Evolutionary conservation across 2,329 filamentous ascomycete species (phyloP), one percentile per base, ranked within the genome.

Genomic region (Lachnellula subtilissima): DNA sequence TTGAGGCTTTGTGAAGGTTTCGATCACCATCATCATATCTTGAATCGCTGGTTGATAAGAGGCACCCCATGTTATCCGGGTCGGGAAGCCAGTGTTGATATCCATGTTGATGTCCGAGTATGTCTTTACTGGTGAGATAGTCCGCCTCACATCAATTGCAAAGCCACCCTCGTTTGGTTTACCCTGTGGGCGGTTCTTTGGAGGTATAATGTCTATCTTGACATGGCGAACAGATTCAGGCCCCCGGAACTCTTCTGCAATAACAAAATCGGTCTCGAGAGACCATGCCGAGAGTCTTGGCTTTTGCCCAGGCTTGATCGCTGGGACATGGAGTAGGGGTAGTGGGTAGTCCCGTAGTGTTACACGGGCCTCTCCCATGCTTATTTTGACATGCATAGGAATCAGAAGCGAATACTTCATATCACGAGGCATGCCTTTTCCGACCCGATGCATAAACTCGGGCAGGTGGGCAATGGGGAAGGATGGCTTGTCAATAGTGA

Each of bases 1-100:
- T 61, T 93, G 92, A 7, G 93, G 91, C 70, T 99, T 99, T 0
- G 93, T 97, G 70, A 99, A 97, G 2, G 89, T 93, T 73, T 99
- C 94, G 59, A 99, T 89, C 25, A 92, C 92, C 82, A 97, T 97
- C 94, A 99, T 99, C 88, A 97, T 96, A 69, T 99, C 95, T 71
- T 99, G 94, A 49, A 99, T 93, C 1, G 93, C 93, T 28, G 95
- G 94, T 68, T 99, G 95, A 68, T 97, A 99, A 2, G 92, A 96
- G 47, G 94, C 92, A 7, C 92, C 92, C 95, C 94, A 99, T 0
- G 93, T 97, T 52, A 99, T 93, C 46, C 89, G 85, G 0, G 94
- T 99, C 2, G 95, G 90, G 56, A 93, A 84, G 53, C 87, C 88
- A 2, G 93, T 97, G 71, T 97, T 96, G 71, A 99, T 92, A 61